Evolutionary conservation across 2,329 filamentous ascomycete genomes (phyloP), one percentile per base, ranked within the genome.

Genomic region (Fusarium napiforme): DNA sequence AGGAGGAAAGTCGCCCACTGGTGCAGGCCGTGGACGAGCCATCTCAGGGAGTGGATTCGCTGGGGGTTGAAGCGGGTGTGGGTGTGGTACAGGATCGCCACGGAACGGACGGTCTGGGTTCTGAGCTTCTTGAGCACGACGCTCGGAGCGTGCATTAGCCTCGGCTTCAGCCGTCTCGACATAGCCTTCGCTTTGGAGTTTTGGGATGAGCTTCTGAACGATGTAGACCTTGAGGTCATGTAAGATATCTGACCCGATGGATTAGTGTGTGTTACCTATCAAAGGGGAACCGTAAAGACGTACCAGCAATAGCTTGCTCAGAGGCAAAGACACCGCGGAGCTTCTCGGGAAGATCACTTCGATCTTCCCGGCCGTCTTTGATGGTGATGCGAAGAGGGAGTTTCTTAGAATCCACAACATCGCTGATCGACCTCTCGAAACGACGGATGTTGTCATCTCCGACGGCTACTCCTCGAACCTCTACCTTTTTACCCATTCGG

Each of bases 121-220:
- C 11, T 79, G 84, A 71, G 82, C 83, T 72, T 84, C 83, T 71
- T 82, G 83, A 68, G 81, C 80, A 71, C 82, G 84, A 55, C 81
- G 80, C 73, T 83, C 81, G 14, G 80, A 79, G 58, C 81, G 83
- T 60, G 83, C 86, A 59, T 83, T 83, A 6, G 81, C 83, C 32
- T 83, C 84, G 4, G 81, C 84, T 43, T 85, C 82, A 53, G 83
- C 83, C 21, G 82, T 81, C 71, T 94, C 92, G 80, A 94, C 89
- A 77, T 96, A 96, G 11, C 93, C 94, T 76, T 93, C 91, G 77
- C 94, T 94, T 55, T 93, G 89, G 43, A 97, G 83, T 28, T 90
- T 88, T 1, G 95, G 94, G 7, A 94, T 88, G 26, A 98, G 87
- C 78, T 92, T 95, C 82, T 97, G 94, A 57, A 98, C 90, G 43